These are phyloP conservation scores for Naegleria fowleri DNA, from an alignment of 208 protist species.

Conservation along the genomic window DNA sequence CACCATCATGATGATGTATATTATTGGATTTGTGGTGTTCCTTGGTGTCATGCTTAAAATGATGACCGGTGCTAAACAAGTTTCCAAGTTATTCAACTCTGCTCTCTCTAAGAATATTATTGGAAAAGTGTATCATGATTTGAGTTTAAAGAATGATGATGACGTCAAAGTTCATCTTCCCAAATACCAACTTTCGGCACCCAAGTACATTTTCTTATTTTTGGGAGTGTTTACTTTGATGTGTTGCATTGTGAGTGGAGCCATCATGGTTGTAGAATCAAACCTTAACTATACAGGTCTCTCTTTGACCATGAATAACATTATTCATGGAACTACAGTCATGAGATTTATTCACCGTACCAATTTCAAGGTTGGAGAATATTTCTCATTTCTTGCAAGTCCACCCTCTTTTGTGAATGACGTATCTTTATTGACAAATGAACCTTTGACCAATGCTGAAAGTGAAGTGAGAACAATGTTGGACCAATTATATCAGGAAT, in stretches of 20 bases:
- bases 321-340: neutral
- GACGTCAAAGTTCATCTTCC: neutral
- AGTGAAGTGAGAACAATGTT: neutral
- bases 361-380: neutral
- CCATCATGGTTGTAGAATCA: neutral
- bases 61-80: neutral
- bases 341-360: neutral
- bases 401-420: neutral
- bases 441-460: neutral
- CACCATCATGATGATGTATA: neutral
- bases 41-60: neutral
- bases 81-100: neutral
- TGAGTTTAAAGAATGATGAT: neutral
- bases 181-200: neutral
- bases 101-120: neutral
- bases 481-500: neutral
- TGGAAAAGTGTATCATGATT: neutral
- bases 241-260: neutral
- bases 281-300: neutral
- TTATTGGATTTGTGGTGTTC: neutral
- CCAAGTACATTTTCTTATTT: neutral
- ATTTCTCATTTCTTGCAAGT: neutral
- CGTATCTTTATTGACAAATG: neutral
- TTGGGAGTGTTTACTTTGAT: neutral
- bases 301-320: neutral